A percentile compares a stretch with the other conserved stretches of the same genome.
Conservation (phyloP, 345 rosid genomes). For the Carallia brachiata region DNA sequence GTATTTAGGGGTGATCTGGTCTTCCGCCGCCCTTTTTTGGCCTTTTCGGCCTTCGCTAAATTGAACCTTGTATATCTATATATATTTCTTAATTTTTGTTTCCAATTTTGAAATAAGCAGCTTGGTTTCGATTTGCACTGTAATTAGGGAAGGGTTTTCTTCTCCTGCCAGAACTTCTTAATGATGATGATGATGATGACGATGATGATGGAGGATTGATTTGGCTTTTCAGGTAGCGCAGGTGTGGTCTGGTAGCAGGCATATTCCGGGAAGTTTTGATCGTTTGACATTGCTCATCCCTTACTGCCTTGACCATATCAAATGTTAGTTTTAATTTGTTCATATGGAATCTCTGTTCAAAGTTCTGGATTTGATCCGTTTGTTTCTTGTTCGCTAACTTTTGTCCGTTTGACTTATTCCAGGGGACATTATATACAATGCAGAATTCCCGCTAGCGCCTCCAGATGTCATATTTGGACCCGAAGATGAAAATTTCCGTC, state of each 20-base stretch:
- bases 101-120: too few relatives aligned
- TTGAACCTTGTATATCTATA: too few relatives aligned
- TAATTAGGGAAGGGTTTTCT: constrained; percentile 15
- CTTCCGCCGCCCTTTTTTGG: too few relatives aligned
- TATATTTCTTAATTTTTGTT: too few relatives aligned
- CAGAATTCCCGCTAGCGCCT: constrained; percentile 63
- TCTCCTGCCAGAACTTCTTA: neutral
- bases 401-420: constrained; percentile 4
- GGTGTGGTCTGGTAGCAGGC: constrained; percentile 75
- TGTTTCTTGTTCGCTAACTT: neutral
- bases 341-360: neutral
- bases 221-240: constrained; percentile 66
- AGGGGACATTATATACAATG: constrained; percentile 93
- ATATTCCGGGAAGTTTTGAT: constrained; percentile 52
- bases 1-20: too few relatives aligned
- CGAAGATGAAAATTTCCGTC: constrained; percentile 75
- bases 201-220: neutral
- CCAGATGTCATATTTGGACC: constrained; percentile 87
- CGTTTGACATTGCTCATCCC: constrained; percentile 90
- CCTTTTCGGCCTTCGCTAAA: too few relatives aligned
- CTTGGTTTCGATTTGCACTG: too few relatives aligned
- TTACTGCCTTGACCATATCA: constrained; percentile 74
- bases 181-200: too few relatives aligned
- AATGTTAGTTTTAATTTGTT: constrained; percentile 48
- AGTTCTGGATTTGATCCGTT: neutral